Evolutionary conservation across 805 yeast species (phyloP).

Genomic region (Metschnikowia aberdeeniae): DNA sequence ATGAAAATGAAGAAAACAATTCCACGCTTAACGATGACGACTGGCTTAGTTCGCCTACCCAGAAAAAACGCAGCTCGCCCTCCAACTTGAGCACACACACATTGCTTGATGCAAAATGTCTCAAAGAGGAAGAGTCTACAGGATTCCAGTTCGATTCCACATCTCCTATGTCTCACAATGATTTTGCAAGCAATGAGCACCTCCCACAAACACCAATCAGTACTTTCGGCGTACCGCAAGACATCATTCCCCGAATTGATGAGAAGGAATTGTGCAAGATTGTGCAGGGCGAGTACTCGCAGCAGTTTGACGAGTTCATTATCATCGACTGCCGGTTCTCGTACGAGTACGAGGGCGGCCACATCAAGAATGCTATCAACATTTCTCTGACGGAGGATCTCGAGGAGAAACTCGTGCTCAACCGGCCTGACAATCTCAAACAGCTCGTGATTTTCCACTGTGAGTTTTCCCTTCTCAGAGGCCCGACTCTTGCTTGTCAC

Average conservation of each 20-base stretch:
- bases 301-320: constrained; percentile 51
- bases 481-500: constrained; percentile 90
- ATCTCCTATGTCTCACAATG: background rate
- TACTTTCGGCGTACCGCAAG: constrained; percentile 38
- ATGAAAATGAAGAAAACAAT: constrained; percentile 14
- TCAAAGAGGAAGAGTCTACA: background rate
- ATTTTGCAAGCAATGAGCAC: constrained; percentile 27
- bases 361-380: constrained; percentile 78
- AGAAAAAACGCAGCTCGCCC: constrained; percentile 10
- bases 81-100: constrained; percentile 4
- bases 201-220: constrained; percentile 26
- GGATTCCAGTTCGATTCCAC: background rate
- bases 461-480: constrained; percentile 87
- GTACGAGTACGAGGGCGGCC: constrained; percentile 92
- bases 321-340: constrained; percentile 89
- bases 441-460: constrained; percentile 82
- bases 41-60: constrained; percentile 15
- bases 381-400: constrained; percentile 66
- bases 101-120: constrained; percentile 1
- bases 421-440: constrained; percentile 19
- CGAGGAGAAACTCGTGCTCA: constrained; percentile 49
- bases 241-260: constrained; percentile 66
- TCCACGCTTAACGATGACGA: constrained; percentile 18
- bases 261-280: constrained; percentile 55
- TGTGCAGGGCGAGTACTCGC: constrained; percentile 47